A percentile compares a stretch with the other conserved stretches of the same genome.
phyloP scores from a whole-genome alignment of 495 filamentous ascomycete species.

The Neurospora sp. region DNA sequence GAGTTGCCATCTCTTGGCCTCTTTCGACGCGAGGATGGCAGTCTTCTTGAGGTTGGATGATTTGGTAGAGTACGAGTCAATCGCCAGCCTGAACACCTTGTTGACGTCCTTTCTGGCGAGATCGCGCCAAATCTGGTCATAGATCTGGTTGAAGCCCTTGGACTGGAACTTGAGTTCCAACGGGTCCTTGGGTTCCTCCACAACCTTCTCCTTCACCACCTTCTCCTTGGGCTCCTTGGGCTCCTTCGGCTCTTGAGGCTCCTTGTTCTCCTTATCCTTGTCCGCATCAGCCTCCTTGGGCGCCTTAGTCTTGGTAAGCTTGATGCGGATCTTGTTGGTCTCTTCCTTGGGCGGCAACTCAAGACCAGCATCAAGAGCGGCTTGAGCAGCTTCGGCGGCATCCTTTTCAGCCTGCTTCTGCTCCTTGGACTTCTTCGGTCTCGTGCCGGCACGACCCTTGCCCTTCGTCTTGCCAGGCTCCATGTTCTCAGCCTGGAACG shows the following conservation, averaged over 20 bases:
- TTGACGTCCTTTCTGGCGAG: constrained; percentile 87
- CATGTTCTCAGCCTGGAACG: constrained; percentile 61
- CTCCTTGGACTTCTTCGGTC: constrained; percentile 84
- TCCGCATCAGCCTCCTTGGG: constrained; percentile 21
- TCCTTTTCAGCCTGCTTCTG: constrained; percentile 96
- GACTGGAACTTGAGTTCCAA: constrained; percentile 58
- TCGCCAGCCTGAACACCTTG: constrained; percentile 80
- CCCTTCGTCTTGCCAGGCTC: constrained; percentile 52
- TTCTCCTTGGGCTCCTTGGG: constrained; percentile 56
- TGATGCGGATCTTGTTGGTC: constrained; percentile 48
- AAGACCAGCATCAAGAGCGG: constrained; percentile 72
- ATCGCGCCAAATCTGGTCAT: constrained; percentile 96
- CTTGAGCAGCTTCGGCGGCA: constrained; percentile 77
- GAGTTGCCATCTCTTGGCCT: constrained; percentile 93
- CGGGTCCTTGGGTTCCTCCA: constrained; percentile 39
- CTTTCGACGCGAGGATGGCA: constrained; percentile 91
- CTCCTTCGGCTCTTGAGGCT: constrained; percentile 36
- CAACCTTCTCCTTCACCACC: constrained; percentile 56
- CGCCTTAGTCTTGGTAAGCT: constrained; percentile 33
- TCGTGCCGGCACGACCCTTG: constrained; percentile 55
- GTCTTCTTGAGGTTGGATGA: constrained; percentile 94
- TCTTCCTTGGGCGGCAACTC: constrained; percentile 66
- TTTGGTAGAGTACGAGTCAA: constrained; percentile 69
- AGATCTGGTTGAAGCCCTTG: constrained; percentile 92
- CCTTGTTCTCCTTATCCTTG: constrained; percentile 37